phyloP scores from a whole-genome alignment of 176 grass and related monocot species.

The Avena insularis region DNA sequence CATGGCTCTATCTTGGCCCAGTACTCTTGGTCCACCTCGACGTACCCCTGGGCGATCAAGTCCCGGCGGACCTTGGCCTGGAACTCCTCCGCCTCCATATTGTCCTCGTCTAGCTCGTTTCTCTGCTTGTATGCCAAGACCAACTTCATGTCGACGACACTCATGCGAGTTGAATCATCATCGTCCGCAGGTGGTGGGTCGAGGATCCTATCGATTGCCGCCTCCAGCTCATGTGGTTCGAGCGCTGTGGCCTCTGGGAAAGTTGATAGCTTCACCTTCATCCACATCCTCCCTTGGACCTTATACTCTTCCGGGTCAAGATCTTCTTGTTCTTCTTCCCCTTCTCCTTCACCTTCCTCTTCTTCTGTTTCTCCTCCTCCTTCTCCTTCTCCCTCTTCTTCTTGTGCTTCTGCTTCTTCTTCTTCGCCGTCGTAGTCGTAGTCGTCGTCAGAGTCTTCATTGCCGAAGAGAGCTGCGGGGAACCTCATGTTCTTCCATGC shows the following conservation, averaged over 20 bases:
- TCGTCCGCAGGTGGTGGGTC: background rate
- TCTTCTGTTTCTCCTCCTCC: no score
- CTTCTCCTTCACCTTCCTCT: no score
- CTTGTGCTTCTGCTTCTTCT: background rate
- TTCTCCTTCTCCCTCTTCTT: no score
- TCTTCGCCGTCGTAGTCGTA: no score
- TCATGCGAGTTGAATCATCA: background rate
- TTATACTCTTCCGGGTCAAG: background rate
- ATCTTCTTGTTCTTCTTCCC: background rate
- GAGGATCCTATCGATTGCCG: background rate
- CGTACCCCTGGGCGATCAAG: background rate
- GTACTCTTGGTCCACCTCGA: slow-evolving; percentile 1
- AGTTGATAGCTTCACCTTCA: background rate
- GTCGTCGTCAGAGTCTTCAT: background rate
- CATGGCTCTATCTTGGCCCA: background rate
- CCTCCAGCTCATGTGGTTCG: background rate
- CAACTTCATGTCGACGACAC: background rate
- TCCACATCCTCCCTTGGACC: background rate
- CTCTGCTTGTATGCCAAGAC: background rate
- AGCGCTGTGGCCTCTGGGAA: background rate
- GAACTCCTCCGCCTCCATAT: background rate
- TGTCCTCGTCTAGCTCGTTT: background rate
- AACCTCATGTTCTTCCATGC: background rate
- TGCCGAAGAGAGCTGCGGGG: background rate
- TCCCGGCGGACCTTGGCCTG: background rate